These are phyloP conservation scores for Echites panduratus DNA, from an alignment of 257 asterid genomes.

Conservation along the genomic window DNA sequence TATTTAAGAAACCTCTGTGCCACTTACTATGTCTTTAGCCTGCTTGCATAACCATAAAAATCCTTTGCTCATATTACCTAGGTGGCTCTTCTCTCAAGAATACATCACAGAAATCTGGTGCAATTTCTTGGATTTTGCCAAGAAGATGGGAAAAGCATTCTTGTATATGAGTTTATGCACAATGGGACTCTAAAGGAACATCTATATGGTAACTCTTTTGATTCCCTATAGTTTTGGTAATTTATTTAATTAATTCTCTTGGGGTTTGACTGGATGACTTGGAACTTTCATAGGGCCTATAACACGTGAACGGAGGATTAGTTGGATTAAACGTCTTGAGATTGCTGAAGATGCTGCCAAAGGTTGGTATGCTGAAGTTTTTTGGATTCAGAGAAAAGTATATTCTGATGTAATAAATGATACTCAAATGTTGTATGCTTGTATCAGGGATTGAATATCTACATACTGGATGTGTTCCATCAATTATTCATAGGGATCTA, in stretches of 20 bases:
- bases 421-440: conserved; percentile 11
- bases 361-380: conserved; percentile 47
- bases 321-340: conserved; percentile 92
- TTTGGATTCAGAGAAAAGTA: conserved; percentile 3
- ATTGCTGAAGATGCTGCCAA: conserved; percentile 95
- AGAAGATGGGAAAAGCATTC: conserved; percentile 86
- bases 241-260: background rate
- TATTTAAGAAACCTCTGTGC: background rate
- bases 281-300: conserved; percentile 46
- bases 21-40: conserved; percentile 2
- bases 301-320: conserved; percentile 58
- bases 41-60: background rate
- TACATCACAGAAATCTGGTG: conserved; percentile 93
- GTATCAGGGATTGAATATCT: conserved; percentile 93
- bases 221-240: background rate
- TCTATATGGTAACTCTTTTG: conserved; percentile 55
- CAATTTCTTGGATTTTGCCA: conserved; percentile 97
- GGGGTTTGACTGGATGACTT: conserved; percentile 9
- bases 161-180: conserved; percentile 94
- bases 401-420: background rate
- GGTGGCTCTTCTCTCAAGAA: conserved; percentile 98
- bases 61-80: conserved; percentile 25
- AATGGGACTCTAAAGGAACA: conserved; percentile 93
- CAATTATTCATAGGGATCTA: conserved; percentile 89
- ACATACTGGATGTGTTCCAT: conserved; percentile 95